Conservation (phyloP, 2,329 filamentous ascomycete species). For the Ophiognomonia clavigignenti-juglandacearum region DNA sequence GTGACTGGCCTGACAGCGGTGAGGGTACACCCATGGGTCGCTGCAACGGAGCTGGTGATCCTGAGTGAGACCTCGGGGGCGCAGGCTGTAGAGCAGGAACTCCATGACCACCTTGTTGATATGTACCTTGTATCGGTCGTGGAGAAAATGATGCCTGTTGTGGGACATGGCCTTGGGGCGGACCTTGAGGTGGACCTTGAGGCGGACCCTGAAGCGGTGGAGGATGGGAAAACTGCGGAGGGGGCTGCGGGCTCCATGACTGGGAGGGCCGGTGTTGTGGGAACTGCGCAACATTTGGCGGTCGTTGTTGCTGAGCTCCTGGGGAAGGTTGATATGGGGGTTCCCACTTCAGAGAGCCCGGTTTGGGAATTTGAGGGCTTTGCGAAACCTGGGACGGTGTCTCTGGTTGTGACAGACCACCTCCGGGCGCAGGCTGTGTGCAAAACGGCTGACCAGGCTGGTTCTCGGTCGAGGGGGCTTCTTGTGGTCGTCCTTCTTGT, state of each 20-base stretch:
- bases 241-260: conserved; percentile 10
- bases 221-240: conserved; percentile 15
- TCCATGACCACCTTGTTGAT: conserved; percentile 30
- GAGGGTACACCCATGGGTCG: conserved; percentile 8
- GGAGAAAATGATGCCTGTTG: conserved; percentile 7
- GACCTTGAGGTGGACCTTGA: conserved; percentile 13
- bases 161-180: conserved; percentile 7
- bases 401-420: conserved; percentile 25
- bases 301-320: conserved; percentile 16
- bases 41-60: conserved; percentile 20
- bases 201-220: conserved; percentile 14
- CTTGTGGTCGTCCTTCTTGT: conserved; percentile 33
- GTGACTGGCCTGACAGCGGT: conserved; percentile 6
- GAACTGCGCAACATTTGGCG: conserved; percentile 5
- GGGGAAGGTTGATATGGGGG: conserved; percentile 32
- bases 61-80: conserved; percentile 23
- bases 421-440: conserved; percentile 22
- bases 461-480: conserved; percentile 24
- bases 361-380: conserved; percentile 22
- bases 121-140: conserved; percentile 27
- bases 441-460: conserved; percentile 22
- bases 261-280: conserved; percentile 6
- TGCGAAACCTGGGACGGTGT: conserved; percentile 19
- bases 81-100: conserved; percentile 23
- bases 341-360: conserved; percentile 35